phyloP scores from a whole-genome alignment of 768 basidiomycete species.

The Boletus rex-veris region DNA sequence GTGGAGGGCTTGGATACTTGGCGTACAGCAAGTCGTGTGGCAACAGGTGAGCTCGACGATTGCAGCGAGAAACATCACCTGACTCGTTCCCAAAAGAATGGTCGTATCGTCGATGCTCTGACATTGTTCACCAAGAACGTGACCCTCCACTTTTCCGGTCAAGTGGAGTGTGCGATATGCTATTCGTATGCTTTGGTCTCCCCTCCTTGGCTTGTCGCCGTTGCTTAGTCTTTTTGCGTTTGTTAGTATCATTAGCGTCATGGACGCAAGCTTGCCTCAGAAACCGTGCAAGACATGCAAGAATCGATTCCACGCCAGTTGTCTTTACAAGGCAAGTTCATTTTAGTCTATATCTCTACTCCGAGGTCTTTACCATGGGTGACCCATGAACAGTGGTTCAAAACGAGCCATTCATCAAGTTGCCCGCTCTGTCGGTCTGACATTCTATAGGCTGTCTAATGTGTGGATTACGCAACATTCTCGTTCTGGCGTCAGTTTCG shows the following conservation, averaged over 20 bases:
- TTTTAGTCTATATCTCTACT: not conserved
- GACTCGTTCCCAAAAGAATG: slow-evolving; percentile 54
- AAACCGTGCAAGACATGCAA: slow-evolving; percentile 94
- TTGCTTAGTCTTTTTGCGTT: not conserved
- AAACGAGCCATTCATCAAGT: slow-evolving; percentile 81
- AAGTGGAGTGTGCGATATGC: slow-evolving; percentile 95
- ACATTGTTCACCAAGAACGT: slow-evolving; percentile 94
- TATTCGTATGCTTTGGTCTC: slow-evolving; percentile 61
- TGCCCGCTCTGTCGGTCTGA: slow-evolving; percentile 91
- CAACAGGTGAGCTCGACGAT: slow-evolving; percentile 58
- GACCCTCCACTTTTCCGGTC: slow-evolving; percentile 87
- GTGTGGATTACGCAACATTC: not conserved
- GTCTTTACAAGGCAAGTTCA: slow-evolving; percentile 75
- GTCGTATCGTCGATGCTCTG: slow-evolving; percentile 83
- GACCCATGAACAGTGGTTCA: slow-evolving; percentile 66
- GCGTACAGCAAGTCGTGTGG: slow-evolving; percentile 86
- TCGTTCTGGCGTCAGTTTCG: not conserved
- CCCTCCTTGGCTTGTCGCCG: not conserved
- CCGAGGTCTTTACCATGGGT: not conserved
- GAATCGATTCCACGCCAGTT: slow-evolving; percentile 89
- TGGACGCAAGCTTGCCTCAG: slow-evolving; percentile 82
- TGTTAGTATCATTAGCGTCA: slow-evolving; percentile 80
- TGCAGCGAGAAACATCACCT: not conserved
- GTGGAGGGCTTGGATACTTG: slow-evolving; percentile 93
- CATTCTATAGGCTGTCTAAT: slow-evolving; percentile 46